Evolutionary conservation across 495 filamentous ascomycete species (phyloP).

Genomic region (Corynascus novoguineensis): DNA sequence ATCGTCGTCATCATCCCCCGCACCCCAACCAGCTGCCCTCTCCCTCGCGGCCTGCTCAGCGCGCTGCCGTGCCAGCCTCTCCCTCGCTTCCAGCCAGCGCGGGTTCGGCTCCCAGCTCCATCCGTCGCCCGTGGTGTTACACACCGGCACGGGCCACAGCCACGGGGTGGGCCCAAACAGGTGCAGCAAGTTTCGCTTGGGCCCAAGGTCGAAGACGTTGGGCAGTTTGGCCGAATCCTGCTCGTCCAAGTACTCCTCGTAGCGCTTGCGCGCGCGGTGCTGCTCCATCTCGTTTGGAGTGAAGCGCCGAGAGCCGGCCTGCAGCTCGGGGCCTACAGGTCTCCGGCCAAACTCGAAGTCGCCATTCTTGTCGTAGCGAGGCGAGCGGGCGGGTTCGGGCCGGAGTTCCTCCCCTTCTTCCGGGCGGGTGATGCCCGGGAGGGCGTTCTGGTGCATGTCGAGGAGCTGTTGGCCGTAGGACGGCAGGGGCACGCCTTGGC

Average conservation of each 20-base stretch:
- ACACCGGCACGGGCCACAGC: slow-evolving; percentile 75
- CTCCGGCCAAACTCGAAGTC: slow-evolving; percentile 18
- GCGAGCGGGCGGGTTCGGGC: slow-evolving; percentile 11
- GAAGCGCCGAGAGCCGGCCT: slow-evolving; percentile 45
- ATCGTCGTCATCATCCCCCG: slow-evolving; percentile 17
- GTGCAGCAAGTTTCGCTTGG: slow-evolving; percentile 68
- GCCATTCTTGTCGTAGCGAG: not conserved
- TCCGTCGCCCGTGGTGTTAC: slow-evolving; percentile 84
- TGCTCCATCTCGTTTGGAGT: slow-evolving; percentile 68
- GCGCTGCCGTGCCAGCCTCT: slow-evolving; percentile 52
- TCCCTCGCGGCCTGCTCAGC: slow-evolving; percentile 57
- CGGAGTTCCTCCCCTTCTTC: slow-evolving; percentile 69
- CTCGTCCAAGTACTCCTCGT: slow-evolving; percentile 84
- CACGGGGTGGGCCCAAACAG: slow-evolving; percentile 68
- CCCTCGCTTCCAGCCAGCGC: slow-evolving; percentile 62
- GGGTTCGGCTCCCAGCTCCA: slow-evolving; percentile 87
- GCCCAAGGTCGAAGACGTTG: slow-evolving; percentile 87
- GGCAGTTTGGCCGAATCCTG: slow-evolving; percentile 79
- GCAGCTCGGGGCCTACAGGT: slow-evolving; percentile 43
- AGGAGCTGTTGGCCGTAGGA: slow-evolving; percentile 69
- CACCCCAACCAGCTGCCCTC: slow-evolving; percentile 51
- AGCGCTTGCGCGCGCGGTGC: slow-evolving; percentile 62
- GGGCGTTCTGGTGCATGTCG: slow-evolving; percentile 74
- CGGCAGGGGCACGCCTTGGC: slow-evolving; percentile 47
- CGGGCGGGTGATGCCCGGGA: slow-evolving; percentile 71